Evolutionary conservation across 768 basidiomycete species (phyloP).

Genomic region (Suillus discolor): DNA sequence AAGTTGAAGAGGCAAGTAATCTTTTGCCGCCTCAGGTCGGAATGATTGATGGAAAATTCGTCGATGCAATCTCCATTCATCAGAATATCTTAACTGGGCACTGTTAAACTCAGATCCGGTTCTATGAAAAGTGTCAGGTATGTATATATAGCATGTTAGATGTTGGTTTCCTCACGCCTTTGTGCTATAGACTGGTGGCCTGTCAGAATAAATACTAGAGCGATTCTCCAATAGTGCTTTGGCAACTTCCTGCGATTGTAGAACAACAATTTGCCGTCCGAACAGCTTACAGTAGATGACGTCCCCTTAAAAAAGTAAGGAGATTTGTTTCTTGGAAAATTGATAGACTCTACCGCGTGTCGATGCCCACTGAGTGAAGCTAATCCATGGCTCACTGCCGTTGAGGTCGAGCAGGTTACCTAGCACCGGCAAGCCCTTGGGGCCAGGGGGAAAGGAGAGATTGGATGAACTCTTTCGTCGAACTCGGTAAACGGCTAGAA

Average conservation of each 20-base stretch:
- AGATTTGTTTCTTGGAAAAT: background rate
- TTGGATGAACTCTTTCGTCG: conserved; percentile 13
- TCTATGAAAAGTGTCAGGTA: conserved; percentile 18
- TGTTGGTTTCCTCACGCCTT: conserved; percentile 24
- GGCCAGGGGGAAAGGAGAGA: conserved; percentile 29
- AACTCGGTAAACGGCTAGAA: conserved; percentile 15
- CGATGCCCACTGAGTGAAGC: conserved; percentile 34
- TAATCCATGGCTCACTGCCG: conserved; percentile 31
- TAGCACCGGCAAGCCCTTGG: conserved; percentile 33
- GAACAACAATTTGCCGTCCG: conserved; percentile 35
- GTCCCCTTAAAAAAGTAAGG: conserved; percentile 26
- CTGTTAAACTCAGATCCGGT: conserved; percentile 34
- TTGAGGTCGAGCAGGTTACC: conserved; percentile 31
- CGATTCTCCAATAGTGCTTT: conserved; percentile 40
- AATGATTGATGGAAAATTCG: conserved; percentile 36
- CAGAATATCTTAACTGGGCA: conserved; percentile 31
- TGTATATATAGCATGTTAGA: background rate
- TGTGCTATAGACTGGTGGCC: conserved; percentile 33
- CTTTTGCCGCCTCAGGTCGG: conserved; percentile 26
- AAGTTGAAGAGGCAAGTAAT: conserved; percentile 29
- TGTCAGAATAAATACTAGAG: conserved; percentile 39
- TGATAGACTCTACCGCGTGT: conserved; percentile 23
- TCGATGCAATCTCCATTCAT: conserved; percentile 34
- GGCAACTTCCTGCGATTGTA: conserved; percentile 34
- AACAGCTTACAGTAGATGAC: conserved; percentile 34